Evolutionary conservation across 768 basidiomycete genomes (phyloP), one percentile per base, ranked within the genome.

Genomic region (Tylopilus plumbeoviolaceoides): DNA sequence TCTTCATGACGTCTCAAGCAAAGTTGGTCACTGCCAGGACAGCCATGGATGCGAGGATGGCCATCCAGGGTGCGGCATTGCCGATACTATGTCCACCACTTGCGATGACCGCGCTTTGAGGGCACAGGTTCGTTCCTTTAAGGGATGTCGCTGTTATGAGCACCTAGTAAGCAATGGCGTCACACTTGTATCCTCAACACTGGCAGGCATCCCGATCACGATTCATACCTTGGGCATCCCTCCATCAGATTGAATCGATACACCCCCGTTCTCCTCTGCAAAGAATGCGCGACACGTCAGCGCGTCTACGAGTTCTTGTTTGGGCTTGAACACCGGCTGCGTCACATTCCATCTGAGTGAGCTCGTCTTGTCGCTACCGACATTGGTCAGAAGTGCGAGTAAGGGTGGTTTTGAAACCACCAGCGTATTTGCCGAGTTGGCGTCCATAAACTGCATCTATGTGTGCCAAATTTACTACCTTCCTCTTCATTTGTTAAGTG

Each of bases 331-430:
- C 10, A 72, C 68, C 2, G 73, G 56, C n/a, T 67, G 63, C 5
- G 70, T 71, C 35, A 81, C 72, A 20, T 63, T 73, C 80, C 80
- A 83, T 23, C 54, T 64, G 23, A 67, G 63, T 10, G 59, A 50
- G 5, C 64, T 62, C 14, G 67, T 60, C n/a, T 70, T 69, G 43
- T 62, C 54, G 47, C 62, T 71, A 31, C 82, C 83, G 35, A 70
- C 61, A 66, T 85, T 84, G 5, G 83, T 78, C 55, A 84, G 62
- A 31, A 84, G 75, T 7, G 78, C 68, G 41, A 84, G 73, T 55
- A 85, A 64, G 1, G 84, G 82, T 0, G 75, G 73, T 58, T 85
- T 85, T 36, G 73, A 81, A 33, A 83, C 62, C 2, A 72, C 77
- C 28, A 85, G 63, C 0, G 73, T 67, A 47, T 73, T 69, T 5